These are phyloP conservation scores for Rossbeevera mucosa DNA, from an alignment of 768 basidiomycete genomes.

Conservation along the genomic window DNA sequence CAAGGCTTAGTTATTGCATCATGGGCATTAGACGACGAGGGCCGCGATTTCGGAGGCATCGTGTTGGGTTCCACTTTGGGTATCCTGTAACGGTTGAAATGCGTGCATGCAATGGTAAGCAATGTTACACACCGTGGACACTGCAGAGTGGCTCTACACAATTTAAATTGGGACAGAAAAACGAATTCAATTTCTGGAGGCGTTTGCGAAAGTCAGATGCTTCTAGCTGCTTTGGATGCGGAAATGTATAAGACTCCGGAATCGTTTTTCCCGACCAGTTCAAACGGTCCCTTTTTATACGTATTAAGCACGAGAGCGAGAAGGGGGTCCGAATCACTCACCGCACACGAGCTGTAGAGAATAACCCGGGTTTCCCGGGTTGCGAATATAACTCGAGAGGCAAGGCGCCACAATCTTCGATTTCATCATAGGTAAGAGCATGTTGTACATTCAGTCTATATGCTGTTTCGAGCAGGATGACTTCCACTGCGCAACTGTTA, in stretches of 20 bases:
- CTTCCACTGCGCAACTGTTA: slow-evolving; percentile 37
- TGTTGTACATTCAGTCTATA: slow-evolving; percentile 38
- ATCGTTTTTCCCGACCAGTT: slow-evolving; percentile 25
- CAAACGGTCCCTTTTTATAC: slow-evolving; percentile 29
- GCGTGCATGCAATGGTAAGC: slow-evolving; percentile 1
- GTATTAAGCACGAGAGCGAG: slow-evolving; percentile 4
- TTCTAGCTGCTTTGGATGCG: slow-evolving; percentile 2
- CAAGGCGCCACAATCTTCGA: slow-evolving; percentile 48
- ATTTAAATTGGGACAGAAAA: slow-evolving; percentile 51
- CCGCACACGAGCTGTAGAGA: slow-evolving; percentile 23
- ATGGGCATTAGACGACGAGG: not conserved
- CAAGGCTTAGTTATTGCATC: slow-evolving; percentile 20
- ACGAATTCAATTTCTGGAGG: slow-evolving; percentile 33
- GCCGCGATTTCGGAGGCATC: slow-evolving; percentile 6
- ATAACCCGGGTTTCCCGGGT: slow-evolving; percentile 22
- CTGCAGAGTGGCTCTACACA: slow-evolving; percentile 49
- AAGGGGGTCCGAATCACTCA: slow-evolving; percentile 25
- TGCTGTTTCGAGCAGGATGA: slow-evolving; percentile 46
- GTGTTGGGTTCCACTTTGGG: slow-evolving; percentile 22
- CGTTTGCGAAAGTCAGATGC: slow-evolving; percentile 21
- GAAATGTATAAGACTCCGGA: slow-evolving; percentile 17
- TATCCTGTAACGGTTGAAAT: slow-evolving; percentile 16
- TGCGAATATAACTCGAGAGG: slow-evolving; percentile 35
- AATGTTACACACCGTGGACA: slow-evolving; percentile 40
- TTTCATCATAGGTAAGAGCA: slow-evolving; percentile 37